Conservation (phyloP, 305 asterid species). For the Fraxinus sp. region DNA sequence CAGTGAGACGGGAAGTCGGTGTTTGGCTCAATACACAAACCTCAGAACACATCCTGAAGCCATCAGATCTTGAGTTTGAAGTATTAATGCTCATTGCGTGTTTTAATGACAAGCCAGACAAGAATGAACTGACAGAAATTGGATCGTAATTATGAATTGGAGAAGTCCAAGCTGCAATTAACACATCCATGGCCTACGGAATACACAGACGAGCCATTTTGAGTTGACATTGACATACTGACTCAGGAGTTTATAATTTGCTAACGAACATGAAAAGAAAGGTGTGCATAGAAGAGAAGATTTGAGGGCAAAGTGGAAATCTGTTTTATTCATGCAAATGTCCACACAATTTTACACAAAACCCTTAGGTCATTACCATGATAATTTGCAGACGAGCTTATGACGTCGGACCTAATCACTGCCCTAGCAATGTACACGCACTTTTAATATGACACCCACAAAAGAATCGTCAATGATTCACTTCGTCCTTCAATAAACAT, state of each 20-base stretch:
- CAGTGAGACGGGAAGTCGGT: background rate
- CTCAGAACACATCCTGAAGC: background rate
- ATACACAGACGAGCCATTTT: background rate
- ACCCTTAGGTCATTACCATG: background rate
- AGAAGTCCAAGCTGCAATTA: background rate
- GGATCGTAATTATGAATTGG: background rate
- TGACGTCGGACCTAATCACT: background rate
- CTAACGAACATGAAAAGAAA: background rate
- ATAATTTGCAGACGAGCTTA: background rate
- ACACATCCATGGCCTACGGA: conserved; percentile 13
- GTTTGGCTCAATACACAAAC: background rate
- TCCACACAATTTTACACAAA: background rate
- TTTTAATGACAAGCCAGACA: background rate
- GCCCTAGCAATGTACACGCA: background rate
- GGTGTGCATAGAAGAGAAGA: background rate
- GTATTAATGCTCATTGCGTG: background rate
- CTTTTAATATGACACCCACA: background rate
- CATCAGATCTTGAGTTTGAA: background rate
- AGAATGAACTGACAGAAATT: background rate
- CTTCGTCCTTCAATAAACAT: background rate
- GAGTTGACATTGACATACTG: background rate
- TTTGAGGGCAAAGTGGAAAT: background rate
- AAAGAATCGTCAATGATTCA: background rate
- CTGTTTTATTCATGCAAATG: background rate
- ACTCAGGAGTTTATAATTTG: background rate